phyloP scores from a whole-genome alignment of 345 rosid species.

The Bruguiera sexangula region DNA sequence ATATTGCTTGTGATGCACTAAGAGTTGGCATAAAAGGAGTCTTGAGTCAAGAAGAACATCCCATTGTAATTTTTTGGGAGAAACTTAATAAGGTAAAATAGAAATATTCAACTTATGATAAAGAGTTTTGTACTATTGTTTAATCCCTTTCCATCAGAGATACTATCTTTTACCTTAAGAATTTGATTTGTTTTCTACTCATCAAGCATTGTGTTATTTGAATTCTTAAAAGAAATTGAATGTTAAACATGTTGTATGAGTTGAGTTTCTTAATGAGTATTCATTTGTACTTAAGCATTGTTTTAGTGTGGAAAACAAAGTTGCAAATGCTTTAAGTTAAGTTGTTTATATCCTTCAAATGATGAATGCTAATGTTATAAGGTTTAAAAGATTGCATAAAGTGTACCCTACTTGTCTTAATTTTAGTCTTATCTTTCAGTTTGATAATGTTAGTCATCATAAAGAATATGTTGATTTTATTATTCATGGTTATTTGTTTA shows the following conservation, averaged over 20 bases:
- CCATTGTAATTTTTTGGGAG: neutral
- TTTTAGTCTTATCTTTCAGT: no score
- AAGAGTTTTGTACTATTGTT: neutral
- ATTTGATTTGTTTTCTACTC: neutral
- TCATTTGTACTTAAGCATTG: neutral
- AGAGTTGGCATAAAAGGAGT: neutral
- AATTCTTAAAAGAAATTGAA: no score
- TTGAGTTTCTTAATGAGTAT: neutral
- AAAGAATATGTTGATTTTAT: no score
- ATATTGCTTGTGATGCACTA: no score
- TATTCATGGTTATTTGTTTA: no score
- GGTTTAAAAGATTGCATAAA: no score
- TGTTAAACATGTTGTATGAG: neutral
- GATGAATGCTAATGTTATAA: no score
- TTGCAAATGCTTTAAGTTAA: neutral
- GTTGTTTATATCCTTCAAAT: no score
- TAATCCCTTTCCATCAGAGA: neutral
- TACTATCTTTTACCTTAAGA: neutral
- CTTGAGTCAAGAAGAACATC: neutral
- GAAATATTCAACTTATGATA: neutral
- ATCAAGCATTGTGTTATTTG: neutral
- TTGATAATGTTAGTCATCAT: no score
- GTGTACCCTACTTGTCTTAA: no score
- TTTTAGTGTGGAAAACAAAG: no score
- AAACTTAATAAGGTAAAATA: neutral